phyloP scores from a whole-genome alignment of 208 protist species.

The Angomonas desouzai region DNA sequence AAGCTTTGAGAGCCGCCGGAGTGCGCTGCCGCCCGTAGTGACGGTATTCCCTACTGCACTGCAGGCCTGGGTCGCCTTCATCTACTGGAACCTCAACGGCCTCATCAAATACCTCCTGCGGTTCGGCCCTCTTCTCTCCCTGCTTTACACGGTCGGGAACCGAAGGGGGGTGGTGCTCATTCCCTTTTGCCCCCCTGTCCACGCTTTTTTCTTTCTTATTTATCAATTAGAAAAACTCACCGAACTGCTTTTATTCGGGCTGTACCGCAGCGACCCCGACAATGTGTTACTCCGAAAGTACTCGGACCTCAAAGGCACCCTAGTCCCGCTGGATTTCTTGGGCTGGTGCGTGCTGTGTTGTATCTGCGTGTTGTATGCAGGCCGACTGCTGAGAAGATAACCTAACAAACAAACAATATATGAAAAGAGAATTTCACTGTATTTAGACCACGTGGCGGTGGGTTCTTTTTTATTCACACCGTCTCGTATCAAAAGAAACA shows the following conservation, averaged over 20 bases:
- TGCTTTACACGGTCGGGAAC: neutral
- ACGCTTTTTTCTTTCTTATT: neutral
- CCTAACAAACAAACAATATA: too few species aligned
- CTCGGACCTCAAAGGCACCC: neutral
- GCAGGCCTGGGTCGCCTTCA: constrained; percentile 4
- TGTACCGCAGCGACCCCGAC: neutral
- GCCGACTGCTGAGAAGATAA: neutral
- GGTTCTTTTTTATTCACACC: too few species aligned
- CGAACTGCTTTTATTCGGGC: neutral
- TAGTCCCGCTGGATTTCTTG: neutral
- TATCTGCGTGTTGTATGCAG: neutral
- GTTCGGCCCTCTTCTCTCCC: constrained; percentile 23
- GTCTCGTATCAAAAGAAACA: too few species aligned
- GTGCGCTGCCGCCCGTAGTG: neutral
- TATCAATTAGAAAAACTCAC: neutral
- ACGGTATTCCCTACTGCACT: neutral
- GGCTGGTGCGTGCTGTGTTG: neutral
- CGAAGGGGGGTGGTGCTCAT: neutral
- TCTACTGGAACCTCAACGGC: constrained; percentile 19
- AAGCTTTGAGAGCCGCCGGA: neutral
- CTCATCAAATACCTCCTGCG: constrained; percentile 35
- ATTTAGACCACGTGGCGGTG: too few species aligned
- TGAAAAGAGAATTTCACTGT: too few species aligned
- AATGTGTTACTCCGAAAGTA: neutral
- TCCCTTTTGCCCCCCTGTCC: neutral